Percentiles rank a stretch among this genome's conserved stretches.
phyloP scores from a whole-genome alignment of 257 asterid genomes.

The Capsicum pubescens region DNA sequence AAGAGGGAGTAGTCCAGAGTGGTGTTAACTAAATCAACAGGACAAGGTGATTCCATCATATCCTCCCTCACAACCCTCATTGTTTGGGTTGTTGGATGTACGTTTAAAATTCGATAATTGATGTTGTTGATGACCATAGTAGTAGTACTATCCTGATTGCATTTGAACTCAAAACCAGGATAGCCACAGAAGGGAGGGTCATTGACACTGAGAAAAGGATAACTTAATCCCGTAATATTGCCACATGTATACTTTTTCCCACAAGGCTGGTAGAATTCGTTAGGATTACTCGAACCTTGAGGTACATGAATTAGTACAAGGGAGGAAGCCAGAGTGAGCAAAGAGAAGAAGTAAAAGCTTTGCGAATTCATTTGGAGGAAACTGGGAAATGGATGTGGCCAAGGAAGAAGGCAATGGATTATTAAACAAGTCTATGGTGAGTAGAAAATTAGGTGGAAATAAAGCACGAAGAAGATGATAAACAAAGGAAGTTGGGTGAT shows the following conservation, averaged over 20 bases:
- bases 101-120: slow-evolving; percentile 46
- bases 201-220: slow-evolving; percentile 57
- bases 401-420: not conserved
- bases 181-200: slow-evolving; percentile 74
- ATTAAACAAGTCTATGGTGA: slow-evolving; percentile 31
- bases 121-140: slow-evolving; percentile 46
- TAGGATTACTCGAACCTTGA: slow-evolving; percentile 33
- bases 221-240: slow-evolving; percentile 43
- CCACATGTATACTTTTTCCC: slow-evolving; percentile 63
- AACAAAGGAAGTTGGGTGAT: slow-evolving; percentile 29
- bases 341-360: slow-evolving; percentile 33
- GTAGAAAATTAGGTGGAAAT: slow-evolving; percentile 32
- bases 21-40: slow-evolving; percentile 55
- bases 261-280: slow-evolving; percentile 45
- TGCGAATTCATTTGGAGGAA: slow-evolving; percentile 47
- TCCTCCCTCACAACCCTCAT: slow-evolving; percentile 68
- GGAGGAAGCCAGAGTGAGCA: slow-evolving; percentile 33
- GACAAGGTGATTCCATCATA: slow-evolving; percentile 51
- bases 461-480: slow-evolving; percentile 31
- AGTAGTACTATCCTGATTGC: slow-evolving; percentile 42
- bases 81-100: slow-evolving; percentile 43
- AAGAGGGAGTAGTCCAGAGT: slow-evolving; percentile 58
- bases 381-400: not conserved
- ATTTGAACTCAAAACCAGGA: slow-evolving; percentile 58
- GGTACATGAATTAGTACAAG: slow-evolving; percentile 35